These are phyloP conservation scores for Solanum stenotomum DNA, from an alignment of 257 asterid genomes.

Conservation along the genomic window DNA sequence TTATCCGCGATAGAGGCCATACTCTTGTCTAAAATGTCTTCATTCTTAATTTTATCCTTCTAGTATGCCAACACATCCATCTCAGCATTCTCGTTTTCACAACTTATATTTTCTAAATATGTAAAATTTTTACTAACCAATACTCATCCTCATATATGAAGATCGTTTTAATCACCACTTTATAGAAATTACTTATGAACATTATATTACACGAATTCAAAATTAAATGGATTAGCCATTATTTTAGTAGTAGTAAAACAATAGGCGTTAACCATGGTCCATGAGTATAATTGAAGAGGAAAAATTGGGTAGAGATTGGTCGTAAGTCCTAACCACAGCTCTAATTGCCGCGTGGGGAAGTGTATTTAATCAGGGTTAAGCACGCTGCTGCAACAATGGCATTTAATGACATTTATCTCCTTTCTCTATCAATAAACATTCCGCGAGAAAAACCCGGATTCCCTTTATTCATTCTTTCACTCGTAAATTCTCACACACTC, in stretches of 20 bases:
- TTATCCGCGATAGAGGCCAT: neutral
- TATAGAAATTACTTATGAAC: too few species aligned
- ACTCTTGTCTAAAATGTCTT: neutral
- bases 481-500: neutral
- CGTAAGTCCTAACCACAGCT: neutral
- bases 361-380: neutral
- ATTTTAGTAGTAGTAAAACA: too few species aligned
- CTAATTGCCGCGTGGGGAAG: neutral
- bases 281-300: neutral
- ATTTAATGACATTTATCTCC: neutral
- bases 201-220: neutral
- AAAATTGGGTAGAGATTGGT: neutral
- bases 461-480: neutral
- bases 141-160: neutral
- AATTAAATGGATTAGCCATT: too few species aligned
- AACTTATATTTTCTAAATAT: neutral
- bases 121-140: accelerated
- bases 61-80: neutral
- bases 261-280: neutral
- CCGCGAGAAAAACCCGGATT: neutral
- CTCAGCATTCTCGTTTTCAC: neutral
- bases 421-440: neutral
- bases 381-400: neutral
- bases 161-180: neutral
- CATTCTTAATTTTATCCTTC: neutral